Conservation (phyloP, 2,329 filamentous ascomycete species). For the Aureobasidium melanogenum region DNA sequence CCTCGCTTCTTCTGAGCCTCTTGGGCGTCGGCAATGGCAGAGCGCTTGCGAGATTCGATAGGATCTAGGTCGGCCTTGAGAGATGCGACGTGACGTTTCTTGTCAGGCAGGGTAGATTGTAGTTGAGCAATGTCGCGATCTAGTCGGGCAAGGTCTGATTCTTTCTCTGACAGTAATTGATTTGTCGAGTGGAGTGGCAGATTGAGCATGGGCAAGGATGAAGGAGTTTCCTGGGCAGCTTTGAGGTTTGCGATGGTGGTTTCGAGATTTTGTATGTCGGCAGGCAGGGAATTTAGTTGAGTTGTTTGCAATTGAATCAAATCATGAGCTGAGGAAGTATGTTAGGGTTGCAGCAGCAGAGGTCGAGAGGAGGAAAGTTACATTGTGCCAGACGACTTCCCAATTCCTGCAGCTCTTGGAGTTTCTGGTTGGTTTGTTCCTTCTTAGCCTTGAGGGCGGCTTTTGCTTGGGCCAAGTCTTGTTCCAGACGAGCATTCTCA, state of each 20-base stretch:
- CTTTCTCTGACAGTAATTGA: slow-evolving; percentile 29
- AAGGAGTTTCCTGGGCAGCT: slow-evolving; percentile 26
- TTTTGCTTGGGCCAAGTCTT: slow-evolving; percentile 61
- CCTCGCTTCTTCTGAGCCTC: slow-evolving; percentile 64
- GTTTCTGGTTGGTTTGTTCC: slow-evolving; percentile 46
- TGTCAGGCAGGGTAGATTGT: slow-evolving; percentile 54
- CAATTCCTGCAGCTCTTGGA: slow-evolving; percentile 6
- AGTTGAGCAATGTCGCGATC: slow-evolving; percentile 40
- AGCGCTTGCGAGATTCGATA: slow-evolving; percentile 58
- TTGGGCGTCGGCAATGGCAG: slow-evolving; percentile 56
- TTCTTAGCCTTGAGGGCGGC: slow-evolving; percentile 71
- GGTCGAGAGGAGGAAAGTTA: neutral
- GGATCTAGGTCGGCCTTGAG: slow-evolving; percentile 59
- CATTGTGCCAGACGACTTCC: neutral
- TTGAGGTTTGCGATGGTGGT: slow-evolving; percentile 40
- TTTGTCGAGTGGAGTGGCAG: slow-evolving; percentile 37
- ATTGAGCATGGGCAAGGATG: slow-evolving; percentile 32
- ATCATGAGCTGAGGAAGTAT: slow-evolving; percentile 39
- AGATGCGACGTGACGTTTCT: slow-evolving; percentile 57
- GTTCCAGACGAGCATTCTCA: slow-evolving; percentile 73
- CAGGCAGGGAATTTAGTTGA: slow-evolving; percentile 43
- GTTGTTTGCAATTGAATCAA: slow-evolving; percentile 44
- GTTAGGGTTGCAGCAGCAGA: neutral
- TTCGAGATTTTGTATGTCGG: slow-evolving; percentile 44
- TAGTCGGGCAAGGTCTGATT: slow-evolving; percentile 33